Evolutionary conservation across 768 basidiomycete genomes (phyloP).

Genomic region (Favolaschia claudopus): DNA sequence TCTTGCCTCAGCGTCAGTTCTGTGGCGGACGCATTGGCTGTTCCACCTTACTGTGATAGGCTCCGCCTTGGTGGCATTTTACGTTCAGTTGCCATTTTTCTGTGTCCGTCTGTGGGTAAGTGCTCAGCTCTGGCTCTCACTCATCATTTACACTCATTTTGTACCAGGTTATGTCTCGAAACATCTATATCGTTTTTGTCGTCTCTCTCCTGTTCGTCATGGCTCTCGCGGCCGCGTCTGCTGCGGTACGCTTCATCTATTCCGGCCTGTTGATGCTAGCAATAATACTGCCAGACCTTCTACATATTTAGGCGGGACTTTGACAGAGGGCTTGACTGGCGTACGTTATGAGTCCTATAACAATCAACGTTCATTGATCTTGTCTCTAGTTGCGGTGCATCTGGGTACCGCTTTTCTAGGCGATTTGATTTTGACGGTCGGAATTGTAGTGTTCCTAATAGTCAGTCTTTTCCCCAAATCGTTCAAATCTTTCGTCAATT

Average conservation of each 20-base stretch:
- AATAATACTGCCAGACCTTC: neutral
- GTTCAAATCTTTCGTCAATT: neutral
- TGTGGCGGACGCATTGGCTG: neutral
- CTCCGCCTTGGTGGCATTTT: neutral
- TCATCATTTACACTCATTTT: neutral
- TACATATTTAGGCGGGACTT: neutral
- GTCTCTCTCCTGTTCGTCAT: neutral
- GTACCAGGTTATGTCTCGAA: neutral
- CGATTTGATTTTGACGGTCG: constrained; percentile 1
- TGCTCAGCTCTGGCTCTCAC: neutral
- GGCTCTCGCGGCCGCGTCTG: neutral
- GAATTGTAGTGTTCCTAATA: neutral
- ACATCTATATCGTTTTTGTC: neutral
- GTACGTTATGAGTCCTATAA: too few species aligned
- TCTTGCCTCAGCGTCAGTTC: neutral
- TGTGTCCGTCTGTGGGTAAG: neutral
- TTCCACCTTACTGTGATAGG: too few species aligned
- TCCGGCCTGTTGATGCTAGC: neutral
- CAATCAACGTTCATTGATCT: neutral
- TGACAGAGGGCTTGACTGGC: too few species aligned
- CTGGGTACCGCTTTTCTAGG: neutral
- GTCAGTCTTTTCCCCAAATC: neutral
- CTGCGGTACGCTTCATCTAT: neutral
- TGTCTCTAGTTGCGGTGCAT: neutral
- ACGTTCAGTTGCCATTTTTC: neutral